Evolutionary conservation across 805 yeast genomes (phyloP), one percentile per base, ranked within the genome.

Genomic region (Ogataea dorogensis): DNA sequence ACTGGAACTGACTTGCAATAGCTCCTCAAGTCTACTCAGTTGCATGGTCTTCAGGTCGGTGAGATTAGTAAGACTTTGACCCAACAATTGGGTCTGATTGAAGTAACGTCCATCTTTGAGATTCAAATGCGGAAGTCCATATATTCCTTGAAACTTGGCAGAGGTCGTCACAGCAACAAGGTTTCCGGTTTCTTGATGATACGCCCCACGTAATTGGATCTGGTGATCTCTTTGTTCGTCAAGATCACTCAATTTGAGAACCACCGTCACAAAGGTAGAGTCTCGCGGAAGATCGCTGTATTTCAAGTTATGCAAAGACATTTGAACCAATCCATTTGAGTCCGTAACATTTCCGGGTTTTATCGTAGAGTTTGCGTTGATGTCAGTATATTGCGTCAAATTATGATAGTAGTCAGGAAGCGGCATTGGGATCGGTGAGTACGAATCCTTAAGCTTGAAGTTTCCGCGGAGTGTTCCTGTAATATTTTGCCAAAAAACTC

Each of bases 131-230:
- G 86, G 78, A 21, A 84, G 63, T 1, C 79, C 81, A 50, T 72
- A 71, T n/a, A 68, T 36, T 6, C 87, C 81, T 34, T 68, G 64
- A 54, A 79, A 79, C 54, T 81, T 82, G 5, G 84, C 85, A 18
- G 87, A 72, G 22, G 69, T 64, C 1, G 87, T 71, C 13, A 74
- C 52, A 0, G 79, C 68, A 11, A 84, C 63, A 4, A 84, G 54
- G 33, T 83, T 66, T 0, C 94, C 94, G 1, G 76, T 61, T 14
- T 71, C 68, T 43, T 82, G 79, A 51, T 81, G 86, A 54, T 81
- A 82, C 2, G 79, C 68, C 0, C 88, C 89, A 16, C 63, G 61
- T 8, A 85, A 61, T 4, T 67, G 64, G 13, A 87, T 46, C 1
- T 56, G 52, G 51, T 79, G 78, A 36, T 63, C 66, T 20, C 75